Evolutionary conservation across 257 asterid genomes (phyloP).

Genomic region (Solanum piurae): DNA sequence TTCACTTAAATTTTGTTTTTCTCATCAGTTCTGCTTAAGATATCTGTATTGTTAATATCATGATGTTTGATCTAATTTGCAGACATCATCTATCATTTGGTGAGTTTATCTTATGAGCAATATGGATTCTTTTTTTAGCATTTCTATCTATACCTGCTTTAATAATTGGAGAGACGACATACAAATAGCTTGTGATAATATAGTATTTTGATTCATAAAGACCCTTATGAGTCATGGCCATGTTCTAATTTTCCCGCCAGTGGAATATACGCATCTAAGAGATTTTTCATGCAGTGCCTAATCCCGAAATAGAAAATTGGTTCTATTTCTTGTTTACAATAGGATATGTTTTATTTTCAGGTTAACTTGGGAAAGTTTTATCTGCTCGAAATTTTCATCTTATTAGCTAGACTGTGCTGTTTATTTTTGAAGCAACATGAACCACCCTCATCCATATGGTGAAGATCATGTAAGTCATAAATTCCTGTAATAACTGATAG

Average conservation of each 20-base stretch:
- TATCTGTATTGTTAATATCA: not conserved
- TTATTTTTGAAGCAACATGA: constrained; percentile 27
- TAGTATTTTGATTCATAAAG: not conserved
- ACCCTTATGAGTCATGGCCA: not conserved
- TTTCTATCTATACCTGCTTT: not conserved
- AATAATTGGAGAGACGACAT: not conserved
- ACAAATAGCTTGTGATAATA: not conserved
- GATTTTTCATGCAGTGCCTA: not conserved
- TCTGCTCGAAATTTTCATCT: not conserved
- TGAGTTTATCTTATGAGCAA: not conserved
- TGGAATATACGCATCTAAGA: not conserved
- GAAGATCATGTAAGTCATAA: constrained; percentile 47
- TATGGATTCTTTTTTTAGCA: not conserved
- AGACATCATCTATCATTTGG: not conserved
- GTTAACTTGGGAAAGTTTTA: not conserved
- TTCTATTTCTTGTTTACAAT: not conserved
- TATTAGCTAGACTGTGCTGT: not conserved
- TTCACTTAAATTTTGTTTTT: not conserved
- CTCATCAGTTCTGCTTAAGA: not conserved
- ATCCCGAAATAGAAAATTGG: not conserved
- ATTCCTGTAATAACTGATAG: not conserved
- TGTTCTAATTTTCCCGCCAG: not conserved
- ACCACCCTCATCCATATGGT: constrained; percentile 27
- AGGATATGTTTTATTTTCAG: not conserved
- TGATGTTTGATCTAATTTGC: not conserved